A percentile compares a stretch with the other conserved stretches of the same genome.
These are phyloP conservation scores for Chlorella sp. DNA, from an alignment of 139 green algal species.

Conservation along the genomic window DNA sequence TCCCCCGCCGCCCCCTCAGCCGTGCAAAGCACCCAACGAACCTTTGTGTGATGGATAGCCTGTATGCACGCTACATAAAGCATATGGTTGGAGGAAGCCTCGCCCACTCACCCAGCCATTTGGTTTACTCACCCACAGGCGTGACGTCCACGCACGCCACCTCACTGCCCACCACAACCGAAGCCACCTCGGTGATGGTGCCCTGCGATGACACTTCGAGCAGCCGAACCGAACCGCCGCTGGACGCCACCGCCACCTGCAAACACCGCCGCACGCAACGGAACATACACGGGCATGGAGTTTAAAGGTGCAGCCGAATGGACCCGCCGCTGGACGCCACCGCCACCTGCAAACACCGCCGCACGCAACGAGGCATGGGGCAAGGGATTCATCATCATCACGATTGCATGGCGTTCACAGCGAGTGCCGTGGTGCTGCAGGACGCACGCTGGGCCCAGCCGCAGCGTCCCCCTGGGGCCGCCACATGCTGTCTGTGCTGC, in stretches of 20 bases:
- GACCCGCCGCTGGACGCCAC: no score
- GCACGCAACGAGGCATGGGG: neutral
- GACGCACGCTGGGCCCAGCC: neutral
- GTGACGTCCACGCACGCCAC: constrained; percentile 84
- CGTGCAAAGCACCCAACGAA: no score
- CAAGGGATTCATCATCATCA: no score
- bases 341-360: neutral
- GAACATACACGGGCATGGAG: neutral
- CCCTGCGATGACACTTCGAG: constrained; percentile 57
- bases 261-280: neutral
- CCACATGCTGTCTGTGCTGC: neutral
- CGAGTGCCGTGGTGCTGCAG: neutral
- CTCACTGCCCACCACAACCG: constrained; percentile 60
- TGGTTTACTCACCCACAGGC: constrained; percentile 4
- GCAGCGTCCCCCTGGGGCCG: neutral
- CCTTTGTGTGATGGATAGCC: no score
- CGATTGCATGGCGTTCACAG: neutral
- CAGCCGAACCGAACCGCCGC: constrained; percentile 60
- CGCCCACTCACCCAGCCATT: no score
- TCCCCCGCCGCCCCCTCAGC: no score
- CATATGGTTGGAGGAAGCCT: no score
- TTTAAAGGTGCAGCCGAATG: no score
- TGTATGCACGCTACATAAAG: no score
- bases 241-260: constrained; percentile 69
- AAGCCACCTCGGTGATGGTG: constrained; percentile 39